Base-by-base conservation (phyloP, 2,329 filamentous ascomycete species). In the Sporothrix phasma region DNA sequence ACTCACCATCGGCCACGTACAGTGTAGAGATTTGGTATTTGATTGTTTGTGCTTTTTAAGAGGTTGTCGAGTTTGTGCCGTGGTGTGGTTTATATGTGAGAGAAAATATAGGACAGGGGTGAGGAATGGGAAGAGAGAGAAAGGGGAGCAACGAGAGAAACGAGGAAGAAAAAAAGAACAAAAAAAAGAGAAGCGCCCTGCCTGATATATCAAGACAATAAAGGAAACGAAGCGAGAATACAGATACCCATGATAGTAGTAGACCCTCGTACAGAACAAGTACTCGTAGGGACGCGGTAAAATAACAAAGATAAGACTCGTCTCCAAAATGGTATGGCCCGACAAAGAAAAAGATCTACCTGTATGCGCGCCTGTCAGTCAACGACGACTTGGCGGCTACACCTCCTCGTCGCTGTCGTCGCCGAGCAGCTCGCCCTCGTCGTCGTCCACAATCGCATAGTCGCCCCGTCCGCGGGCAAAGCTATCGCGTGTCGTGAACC, bases 401-500 rank as follows among this genome's bases (percentile, higher is more conserved):
- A 88, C 89, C 67, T 97, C 93, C 72, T 97, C 92, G 68, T 97
- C 93, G 69, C 91, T 92, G 66, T 96, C 92, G 69, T 97, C 93
- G 0, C 94, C 94, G 41, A 99, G 77, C 69, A 99, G 78, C 78
- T 97, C 93, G 58, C 93, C 93, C 74, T 97, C 94, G 73, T 97
- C 94, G 60, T 94, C 89, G 71, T 96, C 92, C 61, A 96, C 91
- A 71, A 88, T 83, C 17, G 87, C 85, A 74, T 97, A 97, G 74
- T 96, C 90, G n/a, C 89, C 88, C 64, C 90, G 84, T 1, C 90
- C 88, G 64, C 92, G 84, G 5, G 92, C 89, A 76, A 99, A 99
- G 66, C 90, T 93, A 71, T 90, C 89, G 65, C 95, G 81, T 59
- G 90, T 96, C 17, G 92, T 94, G 74, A 95, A 99, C 64, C 88